A percentile compares a stretch with the other conserved stretches of the same genome.
phyloP scores from a whole-genome alignment of 1,139 yeast genomes.

The Saccharomyces pastorianus region DNA sequence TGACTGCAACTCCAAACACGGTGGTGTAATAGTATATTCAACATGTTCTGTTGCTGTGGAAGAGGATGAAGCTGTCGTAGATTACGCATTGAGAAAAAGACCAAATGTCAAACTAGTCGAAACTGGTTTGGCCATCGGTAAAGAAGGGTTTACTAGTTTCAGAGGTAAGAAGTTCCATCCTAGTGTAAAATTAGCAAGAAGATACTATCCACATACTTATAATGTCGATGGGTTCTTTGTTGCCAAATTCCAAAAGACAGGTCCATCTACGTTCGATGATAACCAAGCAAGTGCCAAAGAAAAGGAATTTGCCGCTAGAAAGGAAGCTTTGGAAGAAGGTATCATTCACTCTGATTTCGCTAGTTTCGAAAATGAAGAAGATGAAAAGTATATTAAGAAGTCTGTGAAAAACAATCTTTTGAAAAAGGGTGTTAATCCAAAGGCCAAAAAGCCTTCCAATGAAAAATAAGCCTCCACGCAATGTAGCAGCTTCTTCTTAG shows the following conservation, averaged over 20 bases:
- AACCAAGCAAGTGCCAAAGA: slow-evolving; percentile 86
- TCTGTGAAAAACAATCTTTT: slow-evolving; percentile 64
- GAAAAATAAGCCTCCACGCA: slow-evolving; percentile 14
- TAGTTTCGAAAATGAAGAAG: slow-evolving; percentile 67
- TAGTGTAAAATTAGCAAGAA: slow-evolving; percentile 69
- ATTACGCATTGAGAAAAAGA: slow-evolving; percentile 90
- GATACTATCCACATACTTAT: slow-evolving; percentile 97
- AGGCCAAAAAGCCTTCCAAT: slow-evolving; percentile 28
- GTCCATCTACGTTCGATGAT: slow-evolving; percentile 74
- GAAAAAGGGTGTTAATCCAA: slow-evolving; percentile 78
- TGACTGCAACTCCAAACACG: slow-evolving; percentile 83
- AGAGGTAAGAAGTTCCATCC: slow-evolving; percentile 88
- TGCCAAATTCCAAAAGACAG: slow-evolving; percentile 89
- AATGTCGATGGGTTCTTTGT: slow-evolving; percentile 98
- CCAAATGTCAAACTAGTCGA: slow-evolving; percentile 94
- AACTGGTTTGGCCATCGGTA: slow-evolving; percentile 89
- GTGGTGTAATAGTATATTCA: slow-evolving; percentile 92
- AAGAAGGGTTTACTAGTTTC: slow-evolving; percentile 87
- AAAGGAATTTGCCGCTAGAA: slow-evolving; percentile 71
- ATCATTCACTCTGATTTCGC: slow-evolving; percentile 83
- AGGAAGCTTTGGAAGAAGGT: slow-evolving; percentile 66
- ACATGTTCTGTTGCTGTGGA: slow-evolving; percentile 98
- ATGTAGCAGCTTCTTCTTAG: background rate
- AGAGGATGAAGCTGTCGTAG: slow-evolving; percentile 98
- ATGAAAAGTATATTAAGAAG: slow-evolving; percentile 64